Evolutionary conservation across 2,329 filamentous ascomycete genomes (phyloP), one percentile per base, ranked within the genome.

Genomic region (Scytalidium sp.): DNA sequence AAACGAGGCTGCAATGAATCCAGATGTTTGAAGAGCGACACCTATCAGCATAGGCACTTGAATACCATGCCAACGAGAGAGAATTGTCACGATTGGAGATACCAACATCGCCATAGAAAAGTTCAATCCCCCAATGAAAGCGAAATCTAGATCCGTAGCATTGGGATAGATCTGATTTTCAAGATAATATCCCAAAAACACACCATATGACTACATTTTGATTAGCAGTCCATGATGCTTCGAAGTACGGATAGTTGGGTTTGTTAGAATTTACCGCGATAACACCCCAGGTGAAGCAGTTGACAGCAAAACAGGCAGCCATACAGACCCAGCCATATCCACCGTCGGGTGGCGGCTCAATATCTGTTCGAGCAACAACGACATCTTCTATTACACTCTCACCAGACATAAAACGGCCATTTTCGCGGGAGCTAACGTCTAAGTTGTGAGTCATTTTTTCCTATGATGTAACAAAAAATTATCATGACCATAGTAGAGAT

Each of bases 111-210:
- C 66, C 0, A 72, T 45, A 3, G 80, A 78, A 19, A 75, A 66
- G 13, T 72, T 56, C 3, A 85, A 70, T 0, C 77, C 78, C 20
- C 83, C 82, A 17, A 85, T 72, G 51, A 85, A 78, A 21, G 81
- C 81, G 55, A 78, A 85, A 19, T 81, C 70, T 0, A 84, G 69
- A 2, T 70, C 67, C 0, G 75, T 76, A 1, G 80, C 76, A 2
- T 71, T 70, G 0, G 77, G 71, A 53, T 78, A 83, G 45, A 70
- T 70, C 32, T 75, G 64, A 47, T 73, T 73, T 13, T 70, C 60
- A 7, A 84, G 71, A 58, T 82, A 85, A 56, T 79, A 68, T 0
- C 77, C 75, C 5, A 84, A 72, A 57, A 81, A 83, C 22, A 84
- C 75, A 5, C 73, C 77, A 59, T 68, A 84, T 2, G 74, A 71